A percentile compares a stretch with the other conserved stretches of the same genome.
phyloP scores from a whole-genome alignment of 441 rosid species.

The Cnidoscolus chayamansa region DNA sequence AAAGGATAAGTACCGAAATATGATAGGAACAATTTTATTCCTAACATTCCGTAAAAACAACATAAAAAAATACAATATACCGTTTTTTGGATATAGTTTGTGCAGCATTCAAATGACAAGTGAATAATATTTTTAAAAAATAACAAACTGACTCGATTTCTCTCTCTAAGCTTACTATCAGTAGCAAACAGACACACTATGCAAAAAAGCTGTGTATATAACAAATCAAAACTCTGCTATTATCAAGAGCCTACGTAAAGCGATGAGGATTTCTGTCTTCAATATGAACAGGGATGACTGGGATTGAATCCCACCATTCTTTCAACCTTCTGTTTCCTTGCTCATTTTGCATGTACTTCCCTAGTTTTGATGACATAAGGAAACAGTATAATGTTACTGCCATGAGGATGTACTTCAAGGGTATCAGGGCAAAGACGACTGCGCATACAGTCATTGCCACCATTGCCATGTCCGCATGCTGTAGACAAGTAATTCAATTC shows the following conservation, averaged over 20 bases:
- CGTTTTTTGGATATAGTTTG: not conserved
- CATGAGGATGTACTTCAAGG: conserved; percentile 53
- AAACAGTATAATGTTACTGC: conserved; percentile 28
- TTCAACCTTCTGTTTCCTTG: conserved; percentile 57
- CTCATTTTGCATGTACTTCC: conserved; percentile 40
- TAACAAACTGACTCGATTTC: too few species aligned
- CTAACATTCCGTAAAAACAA: not conserved
- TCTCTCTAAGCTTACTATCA: not conserved
- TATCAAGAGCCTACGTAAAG: conserved; percentile 17
- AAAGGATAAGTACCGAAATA: not conserved
- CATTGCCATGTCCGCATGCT: conserved; percentile 71
- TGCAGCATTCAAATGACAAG: not conserved
- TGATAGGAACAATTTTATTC: not conserved
- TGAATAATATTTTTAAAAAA: not conserved
- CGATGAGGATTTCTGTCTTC: conserved; percentile 27
- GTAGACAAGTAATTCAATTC: conserved; percentile 22
- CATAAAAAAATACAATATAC: too few species aligned
- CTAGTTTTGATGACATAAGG: conserved; percentile 48
- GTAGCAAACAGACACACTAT: not conserved
- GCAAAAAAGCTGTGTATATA: not conserved
- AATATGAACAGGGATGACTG: conserved; percentile 57
- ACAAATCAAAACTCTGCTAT: not conserved
- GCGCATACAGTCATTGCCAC: conserved; percentile 40
- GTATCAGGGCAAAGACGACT: conserved; percentile 49
- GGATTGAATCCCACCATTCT: conserved; percentile 97